phyloP scores from a whole-genome alignment of 2,329 filamentous ascomycete genomes.

The Fusarium guadeloupense region DNA sequence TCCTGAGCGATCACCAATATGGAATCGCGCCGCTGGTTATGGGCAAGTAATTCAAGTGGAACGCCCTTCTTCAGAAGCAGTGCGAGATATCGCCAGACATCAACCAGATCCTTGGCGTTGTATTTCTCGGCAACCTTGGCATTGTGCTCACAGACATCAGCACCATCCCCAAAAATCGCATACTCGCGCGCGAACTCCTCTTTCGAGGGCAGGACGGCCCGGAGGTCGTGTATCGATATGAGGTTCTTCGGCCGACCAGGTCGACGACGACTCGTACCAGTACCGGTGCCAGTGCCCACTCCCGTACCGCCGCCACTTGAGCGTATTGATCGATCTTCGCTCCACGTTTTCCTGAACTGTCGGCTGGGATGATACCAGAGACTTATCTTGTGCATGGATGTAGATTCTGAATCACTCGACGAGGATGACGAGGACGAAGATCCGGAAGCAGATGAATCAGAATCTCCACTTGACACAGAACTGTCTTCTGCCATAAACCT shows the following conservation, averaged over 20 bases:
- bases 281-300: constrained; percentile 59
- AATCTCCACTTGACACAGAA: constrained; percentile 62
- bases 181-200: constrained; percentile 81
- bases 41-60: constrained; percentile 71
- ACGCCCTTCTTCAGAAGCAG: constrained; percentile 81
- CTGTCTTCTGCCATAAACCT: constrained; percentile 59
- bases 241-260: constrained; percentile 69
- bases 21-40: constrained; percentile 64
- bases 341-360: constrained; percentile 64
- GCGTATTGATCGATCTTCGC: constrained; percentile 64
- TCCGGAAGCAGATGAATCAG: constrained; percentile 60
- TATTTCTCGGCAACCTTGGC: constrained; percentile 77
- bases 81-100: constrained; percentile 84
- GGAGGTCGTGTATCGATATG: constrained; percentile 77
- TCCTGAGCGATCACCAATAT: constrained; percentile 76
- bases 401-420: constrained; percentile 69
- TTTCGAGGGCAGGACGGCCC: constrained; percentile 79
- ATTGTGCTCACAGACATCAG: constrained; percentile 86
- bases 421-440: constrained; percentile 62
- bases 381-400: constrained; percentile 67
- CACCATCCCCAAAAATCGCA: constrained; percentile 81
- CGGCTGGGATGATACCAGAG: constrained; percentile 65
- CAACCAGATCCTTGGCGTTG: constrained; percentile 75
- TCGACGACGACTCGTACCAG: constrained; percentile 61
- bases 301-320: constrained; percentile 70